These are phyloP conservation scores for Firmiana major DNA, from an alignment of 345 rosid genomes.

Conservation along the genomic window DNA sequence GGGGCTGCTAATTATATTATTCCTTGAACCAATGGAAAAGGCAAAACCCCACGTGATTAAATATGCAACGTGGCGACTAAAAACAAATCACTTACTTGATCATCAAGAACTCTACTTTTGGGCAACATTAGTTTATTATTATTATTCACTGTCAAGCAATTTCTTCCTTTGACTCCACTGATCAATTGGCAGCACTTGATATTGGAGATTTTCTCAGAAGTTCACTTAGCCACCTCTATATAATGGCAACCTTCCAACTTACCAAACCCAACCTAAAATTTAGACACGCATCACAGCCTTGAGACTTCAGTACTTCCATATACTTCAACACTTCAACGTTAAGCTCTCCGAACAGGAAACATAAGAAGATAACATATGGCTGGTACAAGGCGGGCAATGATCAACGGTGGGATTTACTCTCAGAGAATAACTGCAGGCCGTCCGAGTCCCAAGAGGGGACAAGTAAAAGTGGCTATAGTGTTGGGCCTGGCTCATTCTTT, in stretches of 20 bases:
- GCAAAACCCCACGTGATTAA: background rate
- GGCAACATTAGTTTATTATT: background rate
- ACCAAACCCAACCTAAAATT: background rate
- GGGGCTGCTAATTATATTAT: background rate
- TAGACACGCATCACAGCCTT: too few species aligned
- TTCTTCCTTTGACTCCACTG: background rate
- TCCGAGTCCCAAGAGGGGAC: slow-evolving; percentile 47
- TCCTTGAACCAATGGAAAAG: background rate
- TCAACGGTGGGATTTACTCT: background rate
- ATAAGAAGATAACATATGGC: background rate
- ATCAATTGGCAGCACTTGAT: background rate
- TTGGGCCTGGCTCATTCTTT: slow-evolving; percentile 40
- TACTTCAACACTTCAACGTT: background rate
- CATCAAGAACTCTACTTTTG: background rate
- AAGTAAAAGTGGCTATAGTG: slow-evolving; percentile 39
- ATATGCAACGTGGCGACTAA: background rate
- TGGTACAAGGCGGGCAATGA: slow-evolving; percentile 14
- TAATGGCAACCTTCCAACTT: background rate
- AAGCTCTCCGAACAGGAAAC: background rate
- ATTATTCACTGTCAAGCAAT: background rate
- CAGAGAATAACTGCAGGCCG: slow-evolving; percentile 23
- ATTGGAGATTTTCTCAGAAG: background rate
- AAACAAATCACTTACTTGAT: background rate
- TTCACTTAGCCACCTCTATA: background rate
- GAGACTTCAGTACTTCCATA: background rate